These are phyloP conservation scores for Hyphopichia buzzinii DNA, from an alignment of 1,139 yeast genomes.

Conservation along the genomic window DNA sequence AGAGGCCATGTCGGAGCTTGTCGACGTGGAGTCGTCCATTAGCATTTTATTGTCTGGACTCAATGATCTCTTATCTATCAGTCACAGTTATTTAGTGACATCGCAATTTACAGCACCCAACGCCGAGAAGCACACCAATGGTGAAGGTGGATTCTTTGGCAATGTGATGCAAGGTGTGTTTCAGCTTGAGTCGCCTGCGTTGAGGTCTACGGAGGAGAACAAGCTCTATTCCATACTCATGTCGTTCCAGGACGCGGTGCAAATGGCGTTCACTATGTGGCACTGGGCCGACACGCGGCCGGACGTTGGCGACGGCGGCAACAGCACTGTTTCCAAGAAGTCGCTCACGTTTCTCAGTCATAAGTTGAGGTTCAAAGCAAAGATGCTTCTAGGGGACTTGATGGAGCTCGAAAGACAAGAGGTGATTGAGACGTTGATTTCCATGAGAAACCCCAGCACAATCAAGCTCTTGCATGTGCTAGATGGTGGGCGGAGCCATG, in stretches of 20 bases:
- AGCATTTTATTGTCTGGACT: conserved; percentile 60
- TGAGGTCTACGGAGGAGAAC: conserved; percentile 52
- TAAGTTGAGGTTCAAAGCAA: conserved; percentile 69
- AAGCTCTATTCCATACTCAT: conserved; percentile 55
- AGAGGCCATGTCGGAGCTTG: conserved; percentile 18
- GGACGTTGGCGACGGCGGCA: conserved; percentile 12
- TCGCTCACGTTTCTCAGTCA: conserved; percentile 62
- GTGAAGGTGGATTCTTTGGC: conserved; percentile 61
- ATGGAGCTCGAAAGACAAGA: conserved; percentile 72
- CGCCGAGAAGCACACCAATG: conserved; percentile 13
- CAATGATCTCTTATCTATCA: conserved; percentile 57
- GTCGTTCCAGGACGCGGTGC: conserved; percentile 62
- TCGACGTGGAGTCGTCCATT: conserved; percentile 45
- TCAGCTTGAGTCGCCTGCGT: conserved; percentile 69
- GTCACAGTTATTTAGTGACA: conserved; percentile 56
- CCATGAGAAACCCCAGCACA: conserved; percentile 23
- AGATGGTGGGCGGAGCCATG: conserved; percentile 81
- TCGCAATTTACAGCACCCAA: conserved; percentile 24
- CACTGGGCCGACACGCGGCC: conserved; percentile 62
- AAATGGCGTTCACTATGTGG: conserved; percentile 65
- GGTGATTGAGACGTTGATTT: conserved; percentile 63
- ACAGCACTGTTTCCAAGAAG: conserved; percentile 25
- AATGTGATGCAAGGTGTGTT: conserved; percentile 85
- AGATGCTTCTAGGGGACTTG: conserved; percentile 65
- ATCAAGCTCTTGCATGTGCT: conserved; percentile 65